Evolutionary conservation across 257 asterid genomes (phyloP).

Genomic region (Ajuga chamaepitys): DNA sequence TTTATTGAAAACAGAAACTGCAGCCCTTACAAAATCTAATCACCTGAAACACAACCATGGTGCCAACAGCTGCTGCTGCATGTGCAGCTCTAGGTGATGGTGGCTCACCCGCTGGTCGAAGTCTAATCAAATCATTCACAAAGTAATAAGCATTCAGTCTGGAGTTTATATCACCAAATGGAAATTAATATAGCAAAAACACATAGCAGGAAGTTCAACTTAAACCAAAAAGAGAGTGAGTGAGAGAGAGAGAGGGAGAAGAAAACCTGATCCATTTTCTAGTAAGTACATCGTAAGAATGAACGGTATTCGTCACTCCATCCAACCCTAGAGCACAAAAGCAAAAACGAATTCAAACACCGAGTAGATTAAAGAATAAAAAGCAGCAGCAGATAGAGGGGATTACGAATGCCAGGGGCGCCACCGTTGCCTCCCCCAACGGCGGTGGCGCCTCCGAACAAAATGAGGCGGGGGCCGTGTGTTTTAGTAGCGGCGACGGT

Average conservation of each 20-base stretch:
- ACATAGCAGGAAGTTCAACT: not conserved
- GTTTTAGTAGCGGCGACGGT: slow-evolving; percentile 86
- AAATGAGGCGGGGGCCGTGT: slow-evolving; percentile 87
- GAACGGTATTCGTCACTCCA: slow-evolving; percentile 87
- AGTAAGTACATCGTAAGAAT: slow-evolving; percentile 87
- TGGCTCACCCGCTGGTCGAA: slow-evolving; percentile 94
- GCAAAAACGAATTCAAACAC: not conserved
- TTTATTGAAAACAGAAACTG: not conserved
- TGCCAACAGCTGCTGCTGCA: slow-evolving; percentile 94
- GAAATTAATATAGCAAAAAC: slow-evolving; percentile 2
- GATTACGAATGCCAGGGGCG: slow-evolving; percentile 81
- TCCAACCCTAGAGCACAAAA: slow-evolving; percentile 60
- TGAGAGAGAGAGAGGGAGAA: not conserved
- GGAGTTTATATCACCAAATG: slow-evolving; percentile 9
- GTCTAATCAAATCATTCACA: slow-evolving; percentile 34
- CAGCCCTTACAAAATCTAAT: slow-evolving; percentile 10
- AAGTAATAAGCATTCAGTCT: slow-evolving; percentile 17
- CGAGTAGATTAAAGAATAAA: not conserved
- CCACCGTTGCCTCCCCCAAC: slow-evolving; percentile 86
- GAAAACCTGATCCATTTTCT: slow-evolving; percentile 91
- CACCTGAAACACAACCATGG: slow-evolving; percentile 99
- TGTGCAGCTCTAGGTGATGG: slow-evolving; percentile 99
- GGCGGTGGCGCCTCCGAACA: slow-evolving; percentile 97
- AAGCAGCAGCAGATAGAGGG: not conserved
- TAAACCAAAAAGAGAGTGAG: not conserved